Percentiles rank a stretch among this genome's conserved stretches.
Evolutionary conservation across 2,329 filamentous ascomycete species (phyloP).

Genomic region (Byssoonygena ceratinophila): DNA sequence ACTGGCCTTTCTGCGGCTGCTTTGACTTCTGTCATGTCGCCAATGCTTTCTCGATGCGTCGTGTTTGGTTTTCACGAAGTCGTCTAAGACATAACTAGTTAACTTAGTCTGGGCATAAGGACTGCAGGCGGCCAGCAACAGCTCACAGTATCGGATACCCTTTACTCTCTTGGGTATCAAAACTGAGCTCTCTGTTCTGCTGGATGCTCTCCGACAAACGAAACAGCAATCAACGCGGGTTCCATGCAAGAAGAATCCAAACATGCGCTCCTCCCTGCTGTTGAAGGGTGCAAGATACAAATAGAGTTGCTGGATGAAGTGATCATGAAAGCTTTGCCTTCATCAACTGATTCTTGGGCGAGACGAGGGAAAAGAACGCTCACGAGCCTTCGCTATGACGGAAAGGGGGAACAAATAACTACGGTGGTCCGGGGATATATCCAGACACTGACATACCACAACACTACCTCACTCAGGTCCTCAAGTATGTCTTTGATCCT

Average conservation of each 20-base stretch:
- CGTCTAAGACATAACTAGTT: too few species aligned
- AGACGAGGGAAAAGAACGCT: not conserved
- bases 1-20: too few species aligned
- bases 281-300: not conserved
- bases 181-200: constrained; percentile 5
- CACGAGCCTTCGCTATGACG: constrained; percentile 2
- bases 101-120: too few species aligned
- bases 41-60: too few species aligned
- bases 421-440: constrained; percentile 1
- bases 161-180: too few species aligned
- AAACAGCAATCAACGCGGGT: not conserved
- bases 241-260: not conserved
- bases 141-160: too few species aligned
- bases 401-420: not conserved
- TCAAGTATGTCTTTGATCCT: constrained; percentile 9
- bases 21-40: too few species aligned
- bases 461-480: not conserved
- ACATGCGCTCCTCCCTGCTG: not conserved
- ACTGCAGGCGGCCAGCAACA: too few species aligned
- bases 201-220: constrained; percentile 7
- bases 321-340: not conserved
- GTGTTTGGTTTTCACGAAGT: too few species aligned
- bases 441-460: not conserved
- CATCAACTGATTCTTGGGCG: not conserved
- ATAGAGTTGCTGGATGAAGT: not conserved